Conservation (phyloP, 768 basidiomycete species). For the Lentinula sp. region DNA sequence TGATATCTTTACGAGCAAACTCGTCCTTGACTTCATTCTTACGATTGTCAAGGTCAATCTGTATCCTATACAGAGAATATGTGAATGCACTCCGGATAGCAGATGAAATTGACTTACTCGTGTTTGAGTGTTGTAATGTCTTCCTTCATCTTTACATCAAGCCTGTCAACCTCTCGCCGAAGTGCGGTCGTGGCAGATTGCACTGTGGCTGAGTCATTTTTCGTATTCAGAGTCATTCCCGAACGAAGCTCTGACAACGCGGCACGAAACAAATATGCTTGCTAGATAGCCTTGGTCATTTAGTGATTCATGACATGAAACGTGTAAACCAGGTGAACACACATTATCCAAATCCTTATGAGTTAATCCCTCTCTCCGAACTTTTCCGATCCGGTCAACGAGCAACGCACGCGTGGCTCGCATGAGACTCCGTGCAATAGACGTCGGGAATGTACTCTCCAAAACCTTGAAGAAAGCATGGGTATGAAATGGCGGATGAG, state of each 20-base stretch:
- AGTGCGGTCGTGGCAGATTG: conserved; percentile 70
- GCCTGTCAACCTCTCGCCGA: conserved; percentile 77
- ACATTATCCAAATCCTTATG: conserved; percentile 81
- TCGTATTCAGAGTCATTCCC: conserved; percentile 74
- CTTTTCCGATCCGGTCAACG: conserved; percentile 67
- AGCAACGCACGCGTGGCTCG: conserved; percentile 76
- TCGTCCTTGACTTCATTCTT: conserved; percentile 89
- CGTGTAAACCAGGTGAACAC: conserved; percentile 20
- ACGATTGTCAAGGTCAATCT: conserved; percentile 93
- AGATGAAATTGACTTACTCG: conserved; percentile 56
- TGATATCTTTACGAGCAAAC: conserved; percentile 76
- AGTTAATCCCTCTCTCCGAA: conserved; percentile 66
- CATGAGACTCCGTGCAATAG: conserved; percentile 76
- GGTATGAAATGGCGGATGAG: conserved; percentile 77
- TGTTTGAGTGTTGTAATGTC: conserved; percentile 85
- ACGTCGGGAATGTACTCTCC: conserved; percentile 68
- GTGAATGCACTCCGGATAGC: conserved; percentile 2
- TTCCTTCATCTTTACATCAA: conserved; percentile 92
- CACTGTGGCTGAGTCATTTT: conserved; percentile 82
- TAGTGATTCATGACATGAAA: neutral
- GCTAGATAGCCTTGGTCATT: conserved; percentile 36
- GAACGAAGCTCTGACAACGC: conserved; percentile 87
- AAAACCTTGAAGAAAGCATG: conserved; percentile 69
- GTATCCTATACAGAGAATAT: conserved; percentile 53
- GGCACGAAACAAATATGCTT: conserved; percentile 93